A percentile compares a stretch with the other conserved stretches of the same genome.
Evolutionary conservation across 2,329 filamentous ascomycete genomes (phyloP).

Genomic region (Fusarium sp.): DNA sequence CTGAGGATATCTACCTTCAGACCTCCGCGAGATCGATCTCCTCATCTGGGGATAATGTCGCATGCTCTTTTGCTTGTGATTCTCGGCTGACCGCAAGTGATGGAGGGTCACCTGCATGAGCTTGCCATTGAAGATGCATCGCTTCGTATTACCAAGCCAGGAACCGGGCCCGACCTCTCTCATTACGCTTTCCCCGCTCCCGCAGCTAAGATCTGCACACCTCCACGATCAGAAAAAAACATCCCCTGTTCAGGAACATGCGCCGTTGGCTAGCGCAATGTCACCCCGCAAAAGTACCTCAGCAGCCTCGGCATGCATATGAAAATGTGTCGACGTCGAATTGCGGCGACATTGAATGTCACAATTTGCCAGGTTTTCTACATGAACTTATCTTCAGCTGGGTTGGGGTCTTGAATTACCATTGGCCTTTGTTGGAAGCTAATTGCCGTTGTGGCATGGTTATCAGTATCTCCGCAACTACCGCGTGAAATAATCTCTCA

Average conservation of each 20-base stretch:
- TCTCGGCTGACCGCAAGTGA: constrained; percentile 3
- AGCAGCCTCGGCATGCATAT: constrained; percentile 47
- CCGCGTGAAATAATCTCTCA: constrained; percentile 7
- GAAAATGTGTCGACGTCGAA: constrained; percentile 39
- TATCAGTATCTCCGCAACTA: background rate
- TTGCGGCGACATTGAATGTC: constrained; percentile 10
- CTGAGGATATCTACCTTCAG: background rate
- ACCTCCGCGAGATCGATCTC: background rate
- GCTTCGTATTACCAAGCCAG: constrained; percentile 17
- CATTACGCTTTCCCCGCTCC: constrained; percentile 14
- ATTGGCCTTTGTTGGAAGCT: background rate
- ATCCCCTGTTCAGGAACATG: constrained; percentile 34
- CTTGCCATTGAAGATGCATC: background rate
- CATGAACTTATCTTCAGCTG: background rate
- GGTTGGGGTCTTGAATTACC: background rate
- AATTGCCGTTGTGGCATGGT: constrained; percentile 15
- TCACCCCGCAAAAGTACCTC: constrained; percentile 32
- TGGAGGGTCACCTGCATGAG: background rate
- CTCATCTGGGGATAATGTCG: background rate
- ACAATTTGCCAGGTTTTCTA: constrained; percentile 4
- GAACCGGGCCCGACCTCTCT: constrained; percentile 9
- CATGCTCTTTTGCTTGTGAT: constrained; percentile 6
- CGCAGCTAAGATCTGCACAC: constrained; percentile 26
- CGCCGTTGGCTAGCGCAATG: constrained; percentile 19
- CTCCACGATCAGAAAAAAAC: constrained; percentile 17